Evolutionary conservation across 129 eudicot species (phyloP), one percentile per base, ranked within the genome.

Genomic region (Pittosporum tobira): DNA sequence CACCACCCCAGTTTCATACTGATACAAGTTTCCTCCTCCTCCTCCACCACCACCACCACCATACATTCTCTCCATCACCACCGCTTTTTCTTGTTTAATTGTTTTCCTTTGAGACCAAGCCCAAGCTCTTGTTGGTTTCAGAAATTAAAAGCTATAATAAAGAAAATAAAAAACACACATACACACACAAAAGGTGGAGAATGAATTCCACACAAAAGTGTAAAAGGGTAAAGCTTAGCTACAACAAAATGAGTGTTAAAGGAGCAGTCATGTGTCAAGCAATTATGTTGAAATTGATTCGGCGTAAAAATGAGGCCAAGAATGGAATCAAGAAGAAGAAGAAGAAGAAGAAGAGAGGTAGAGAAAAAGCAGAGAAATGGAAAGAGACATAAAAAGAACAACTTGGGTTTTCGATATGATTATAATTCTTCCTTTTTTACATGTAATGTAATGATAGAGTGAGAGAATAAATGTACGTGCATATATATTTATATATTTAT

Each of bases 1-100:
- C 70, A 89, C 71, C 71, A 85, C 91, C 51, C 88, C 96, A 63
- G 79, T 67, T 27, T 79, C 84, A 64, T 69, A 72, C 48, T 73
- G 73, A 69, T 66, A 81, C 64, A 73, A 46, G 0, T 30, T 63
- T 6, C 52, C 72, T 5, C 71, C 70, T 0, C 63, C 66, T 19
- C 75, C 60, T 0, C 79, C 80, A 23, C 74, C 76, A 14, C 66
- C 64, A 4, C 43, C 77, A 14, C 78, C 82, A 11, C 77, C 77
- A 52, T 78, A 78, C 71, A 72, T 72, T 56, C 78, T 68, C 57
- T 84, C 87, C 81, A 78, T 78, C 48, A 69, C 50, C 81, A 64
- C 79, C 66, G 52, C 28, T 62, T 66, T 61, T 73, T 57, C 26
- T 61, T 2, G 11, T 37, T 0, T 1, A 36, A 34, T 23, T 0